Base-by-base conservation (phyloP, 1,284 basidiomycete species). In the Leucoagaricus sp. region DNA sequence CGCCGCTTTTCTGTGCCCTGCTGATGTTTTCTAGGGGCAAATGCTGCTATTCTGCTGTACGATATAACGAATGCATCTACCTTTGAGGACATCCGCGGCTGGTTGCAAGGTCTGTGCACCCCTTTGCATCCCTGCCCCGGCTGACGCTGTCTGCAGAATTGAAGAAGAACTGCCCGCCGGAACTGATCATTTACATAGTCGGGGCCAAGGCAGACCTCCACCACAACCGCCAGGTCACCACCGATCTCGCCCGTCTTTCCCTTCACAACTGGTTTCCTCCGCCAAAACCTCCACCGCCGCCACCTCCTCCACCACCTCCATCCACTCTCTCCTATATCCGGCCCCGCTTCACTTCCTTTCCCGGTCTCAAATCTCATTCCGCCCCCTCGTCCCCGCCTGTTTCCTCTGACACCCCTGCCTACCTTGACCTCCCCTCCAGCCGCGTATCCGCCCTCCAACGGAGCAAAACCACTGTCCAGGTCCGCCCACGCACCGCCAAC, bases 11-110 rank as follows among this genome's bases (percentile, higher is more conserved):
- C 53, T 45, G 42, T 51, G 34, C 58, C 41, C 29, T 21, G 13
- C 55, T 50, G 33, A 51, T 10, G 3, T 59, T 45, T 51, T 52
- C 38, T 51, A 80, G 79, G 96, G 68, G 94, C 96, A 61, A 94
- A 96, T 67, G 96, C 96, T 57, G 96, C 97, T 25, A 86, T 99
- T 53, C 83, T 98, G 60, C 86, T 98, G 65, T 99, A 99, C 76
- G 96, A 99, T 80, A 95, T 99, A 65, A 99, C 97, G 66, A 93
- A 93, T 74, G 80, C 84, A 63, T 79, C 89, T 57, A 93, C 91
- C 48, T 96, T 98, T 76, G 84, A 93, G 59, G 96, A 97, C 71
- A 86, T 98, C 60, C 84, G 89, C 60, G 90, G 91, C 52, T 98
- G 96, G 96, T 82, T 98, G 57, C 91, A 95, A 76, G 94, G 92